A percentile compares a stretch with the other conserved stretches of the same genome.
Conservation (phyloP, 176 grass and related monocot genomes). For the Carex cristatella region DNA sequence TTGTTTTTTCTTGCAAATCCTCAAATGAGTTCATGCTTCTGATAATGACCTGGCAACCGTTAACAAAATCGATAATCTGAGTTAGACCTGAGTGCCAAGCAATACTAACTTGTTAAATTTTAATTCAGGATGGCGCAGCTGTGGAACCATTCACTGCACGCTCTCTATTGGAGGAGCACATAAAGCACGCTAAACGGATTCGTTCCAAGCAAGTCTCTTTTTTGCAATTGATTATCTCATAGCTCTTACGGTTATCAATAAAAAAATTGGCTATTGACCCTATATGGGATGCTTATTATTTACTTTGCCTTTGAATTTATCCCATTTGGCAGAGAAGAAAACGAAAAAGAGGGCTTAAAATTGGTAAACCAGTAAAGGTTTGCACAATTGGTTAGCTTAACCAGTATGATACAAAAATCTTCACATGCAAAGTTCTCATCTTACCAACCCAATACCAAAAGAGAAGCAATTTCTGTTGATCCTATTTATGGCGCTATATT, state of each 20-base stretch:
- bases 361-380: neutral
- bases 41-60: neutral
- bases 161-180: slow-evolving; percentile 16
- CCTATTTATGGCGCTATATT: neutral
- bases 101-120: neutral
- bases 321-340: neutral
- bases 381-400: neutral
- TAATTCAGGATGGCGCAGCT: neutral
- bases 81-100: neutral
- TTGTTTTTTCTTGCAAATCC: neutral
- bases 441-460: neutral
- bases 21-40: neutral
- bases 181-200: slow-evolving; percentile 10
- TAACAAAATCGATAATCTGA: neutral
- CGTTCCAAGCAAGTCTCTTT: slow-evolving; percentile 14
- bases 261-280: neutral
- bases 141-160: slow-evolving; percentile 6
- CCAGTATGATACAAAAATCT: neutral
- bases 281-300: neutral
- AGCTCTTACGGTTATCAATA: neutral
- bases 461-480: neutral
- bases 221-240: neutral
- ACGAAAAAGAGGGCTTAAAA: too few relatives aligned
- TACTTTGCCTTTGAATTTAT: neutral
- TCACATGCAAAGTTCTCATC: neutral